These are phyloP conservation scores for Aquilaria sinensis DNA, from an alignment of 345 rosid genomes.

Conservation along the genomic window DNA sequence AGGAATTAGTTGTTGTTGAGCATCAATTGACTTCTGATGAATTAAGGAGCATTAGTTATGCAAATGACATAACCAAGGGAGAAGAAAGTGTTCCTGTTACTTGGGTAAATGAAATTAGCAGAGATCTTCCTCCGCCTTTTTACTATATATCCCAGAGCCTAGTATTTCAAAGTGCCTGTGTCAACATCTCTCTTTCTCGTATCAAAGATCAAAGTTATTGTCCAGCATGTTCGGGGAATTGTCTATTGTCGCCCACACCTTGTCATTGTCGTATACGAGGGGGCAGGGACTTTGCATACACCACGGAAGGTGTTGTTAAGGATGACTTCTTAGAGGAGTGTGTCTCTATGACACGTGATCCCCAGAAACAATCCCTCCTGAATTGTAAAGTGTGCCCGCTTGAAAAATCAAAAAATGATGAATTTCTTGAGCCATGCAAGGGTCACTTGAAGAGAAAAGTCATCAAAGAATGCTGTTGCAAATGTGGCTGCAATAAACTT, in stretches of 20 bases:
- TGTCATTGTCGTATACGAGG: conserved; percentile 53
- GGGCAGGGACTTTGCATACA: conserved; percentile 47
- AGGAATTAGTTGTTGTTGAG: conserved; percentile 40
- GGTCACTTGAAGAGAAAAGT: conserved; percentile 76
- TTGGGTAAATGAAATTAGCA: conserved; percentile 68
- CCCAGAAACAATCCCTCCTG: conserved; percentile 38
- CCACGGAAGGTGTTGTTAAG: conserved; percentile 44
- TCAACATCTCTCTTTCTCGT: conserved; percentile 52
- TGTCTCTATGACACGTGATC: conserved; percentile 48
- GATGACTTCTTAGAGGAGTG: conserved; percentile 62
- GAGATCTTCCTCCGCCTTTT: conserved; percentile 50
- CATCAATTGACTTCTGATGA: conserved; percentile 39
- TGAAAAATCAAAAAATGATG: conserved; percentile 50
- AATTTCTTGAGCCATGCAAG: conserved; percentile 59
- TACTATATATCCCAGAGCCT: conserved; percentile 52
- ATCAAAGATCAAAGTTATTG: conserved; percentile 56
- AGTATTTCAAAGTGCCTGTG: conserved; percentile 49
- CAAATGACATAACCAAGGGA: conserved; percentile 59
- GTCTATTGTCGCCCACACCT: conserved; percentile 42
- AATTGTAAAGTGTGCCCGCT: conserved; percentile 67
- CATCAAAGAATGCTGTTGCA: conserved; percentile 87
- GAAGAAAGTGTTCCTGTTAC: conserved; percentile 62
- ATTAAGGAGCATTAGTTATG: conserved; percentile 37
- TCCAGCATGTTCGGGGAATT: conserved; percentile 57
- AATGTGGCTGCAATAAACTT: conserved; percentile 69